These are phyloP conservation scores for Dothidotthia symphoricarpi DNA, from an alignment of 2,329 filamentous ascomycete genomes.

Conservation along the genomic window DNA sequence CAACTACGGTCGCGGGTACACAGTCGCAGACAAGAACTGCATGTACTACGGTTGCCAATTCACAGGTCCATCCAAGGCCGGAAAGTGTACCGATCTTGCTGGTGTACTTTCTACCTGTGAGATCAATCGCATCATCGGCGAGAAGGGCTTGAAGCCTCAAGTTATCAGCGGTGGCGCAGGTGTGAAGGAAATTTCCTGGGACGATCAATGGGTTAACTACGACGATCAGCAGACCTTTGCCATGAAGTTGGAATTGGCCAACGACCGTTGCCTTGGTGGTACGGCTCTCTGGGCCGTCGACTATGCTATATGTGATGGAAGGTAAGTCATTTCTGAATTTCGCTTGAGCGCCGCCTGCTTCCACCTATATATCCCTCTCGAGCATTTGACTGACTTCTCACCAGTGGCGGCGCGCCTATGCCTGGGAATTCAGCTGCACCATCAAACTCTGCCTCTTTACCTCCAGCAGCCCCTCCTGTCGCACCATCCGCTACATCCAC, in stretches of 20 bases:
- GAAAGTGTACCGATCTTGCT: conserved; percentile 21
- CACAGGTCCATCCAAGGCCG: conserved; percentile 15
- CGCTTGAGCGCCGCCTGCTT: too few species aligned
- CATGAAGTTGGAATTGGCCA: conserved; percentile 17
- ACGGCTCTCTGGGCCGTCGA: conserved; percentile 25
- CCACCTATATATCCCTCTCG: not conserved
- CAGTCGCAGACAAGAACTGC: conserved; percentile 18
- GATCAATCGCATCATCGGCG: conserved; percentile 35
- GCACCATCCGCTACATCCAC: too few species aligned
- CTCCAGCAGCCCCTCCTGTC: not conserved
- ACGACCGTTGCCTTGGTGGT: conserved; percentile 25
- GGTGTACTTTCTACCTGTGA: conserved; percentile 41
- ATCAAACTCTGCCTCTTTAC: not conserved
- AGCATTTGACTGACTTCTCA: not conserved
- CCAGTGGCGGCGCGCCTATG: not conserved
- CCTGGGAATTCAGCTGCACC: conserved; percentile 1
- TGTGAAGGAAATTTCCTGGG: conserved; percentile 38
- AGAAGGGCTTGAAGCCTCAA: conserved; percentile 18
- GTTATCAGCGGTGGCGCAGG: conserved; percentile 29
- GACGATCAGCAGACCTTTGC: conserved; percentile 39
- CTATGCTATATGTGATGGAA: conserved; percentile 12
- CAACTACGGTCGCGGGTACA: conserved; percentile 48
- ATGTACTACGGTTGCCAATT: conserved; percentile 21
- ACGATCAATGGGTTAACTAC: conserved; percentile 44
- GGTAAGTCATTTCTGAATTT: conserved; percentile 1